Evolutionary conservation across 345 rosid genomes (phyloP), one percentile per base, ranked within the genome.

Genomic region (Bruguiera parviflora): DNA sequence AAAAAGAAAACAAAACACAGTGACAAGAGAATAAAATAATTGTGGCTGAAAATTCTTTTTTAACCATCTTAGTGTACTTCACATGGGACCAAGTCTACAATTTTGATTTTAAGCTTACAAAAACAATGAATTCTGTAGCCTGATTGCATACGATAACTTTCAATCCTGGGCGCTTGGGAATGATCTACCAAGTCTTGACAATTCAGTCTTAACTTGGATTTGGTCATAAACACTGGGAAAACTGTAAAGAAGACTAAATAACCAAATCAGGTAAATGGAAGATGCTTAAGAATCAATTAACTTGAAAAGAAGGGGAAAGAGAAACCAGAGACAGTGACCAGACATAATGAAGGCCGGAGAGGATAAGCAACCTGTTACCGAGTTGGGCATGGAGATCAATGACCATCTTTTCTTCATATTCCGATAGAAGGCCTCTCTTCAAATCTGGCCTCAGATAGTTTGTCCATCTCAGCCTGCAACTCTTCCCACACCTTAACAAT

Each of bases 391-490:
- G 97, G 32, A 95, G 99, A 71, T 92, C 91, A 79, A 95, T 87
- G 63, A 92, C 99, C 87, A 92, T 69, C 67, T 89, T 77, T 81
- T 95, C 97, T 72, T 95, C 99, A 47, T 73, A 37, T 58, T 92
- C 96, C 51, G 99, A 89, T 37, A 95, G 71, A 75, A 92, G 93
- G 8, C 96, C 97, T 81, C 99, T 81, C 79, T 91, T 94, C 59
- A 94, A 79, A 64, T 94, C 98, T 33, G 98, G 98, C 66, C 98
- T 71, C 2, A 94, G 85, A 77, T 94, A 94, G 65, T 94, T 94
- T 1, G 87, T 93, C 98, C 98, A 94, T 69, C 98, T 84, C 63
- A 94, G 83, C 65, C 98, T 84, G 69, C 98, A 94, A 74, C 98
- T 94, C 68, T 94, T 95, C 4, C 99, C 99, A 66, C 99, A 92